Evolutionary conservation across 1,139 yeast genomes (phyloP), one percentile per base, ranked within the genome.

Genomic region (Blastobotrys buckinghamii): DNA sequence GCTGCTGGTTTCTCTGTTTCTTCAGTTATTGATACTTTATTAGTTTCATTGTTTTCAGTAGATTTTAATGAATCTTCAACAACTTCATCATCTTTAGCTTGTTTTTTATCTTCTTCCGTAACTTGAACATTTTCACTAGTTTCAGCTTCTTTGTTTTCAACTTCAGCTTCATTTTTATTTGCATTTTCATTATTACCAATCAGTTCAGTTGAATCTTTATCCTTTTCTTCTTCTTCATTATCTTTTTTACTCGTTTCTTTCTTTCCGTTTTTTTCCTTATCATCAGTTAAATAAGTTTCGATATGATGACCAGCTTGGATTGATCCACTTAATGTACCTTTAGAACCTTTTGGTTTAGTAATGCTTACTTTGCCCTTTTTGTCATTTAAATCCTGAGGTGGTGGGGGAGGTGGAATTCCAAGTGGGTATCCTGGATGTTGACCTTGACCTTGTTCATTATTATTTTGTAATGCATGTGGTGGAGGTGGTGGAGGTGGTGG

Each of bases 301-400:
- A 53, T 44, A 46, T 58, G 61, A 40, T 55, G 57, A 22, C 64
- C 64, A 30, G 64, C 63, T 42, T 59, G 60, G 36, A 60, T 55
- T 12, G 58, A 41, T 33, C 57, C 59, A 22, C 61, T 56, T 22
- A 60, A 49, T 12, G 62, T 60, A 53, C 58, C 59, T 27, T 59
- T 48, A 15, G 55, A 42, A n/a, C 54, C 42, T 17, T 42, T 29
- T 16, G 8, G 32, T 26, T 36, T 34, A 6, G 32, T 19, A 17
- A 8, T n/a, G 12, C n/a, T 20, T 36, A 22, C 20, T 7, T 8
- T 35, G 10, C 20, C 43, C 37, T 15, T 33, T 10, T 44, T 38
- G 8, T 10, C 40, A 9, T n/a, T 26, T 9, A 22, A 15, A 5
- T 4, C 17, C 6, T 22, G 42, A 12, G 42, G 42, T 16, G 24